Evolutionary conservation across 2,329 filamentous ascomycete species (phyloP).

Genomic region (Talaromyces sp.): DNA sequence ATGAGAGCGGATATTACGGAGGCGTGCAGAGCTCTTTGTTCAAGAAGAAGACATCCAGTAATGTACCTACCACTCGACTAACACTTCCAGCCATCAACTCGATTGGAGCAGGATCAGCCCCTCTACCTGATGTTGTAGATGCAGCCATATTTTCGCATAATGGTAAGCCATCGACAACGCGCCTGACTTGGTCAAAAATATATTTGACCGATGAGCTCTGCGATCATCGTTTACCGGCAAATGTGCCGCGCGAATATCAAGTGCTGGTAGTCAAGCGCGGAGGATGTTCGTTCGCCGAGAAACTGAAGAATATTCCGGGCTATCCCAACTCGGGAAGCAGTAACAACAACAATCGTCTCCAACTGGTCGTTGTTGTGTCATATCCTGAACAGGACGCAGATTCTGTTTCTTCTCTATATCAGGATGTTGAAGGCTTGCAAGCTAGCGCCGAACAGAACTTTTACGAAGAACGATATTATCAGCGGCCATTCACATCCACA

Average conservation of each 20-base stretch:
- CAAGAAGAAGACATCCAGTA: constrained; percentile 1
- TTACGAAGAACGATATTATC: constrained; percentile 7
- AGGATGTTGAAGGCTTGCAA: neutral
- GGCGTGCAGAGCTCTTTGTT: neutral
- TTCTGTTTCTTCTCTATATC: constrained; percentile 26
- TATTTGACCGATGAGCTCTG: constrained; percentile 70
- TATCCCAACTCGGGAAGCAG: constrained; percentile 57
- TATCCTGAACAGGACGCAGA: constrained; percentile 46
- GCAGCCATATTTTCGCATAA: constrained; percentile 36
- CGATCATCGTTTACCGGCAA: constrained; percentile 51
- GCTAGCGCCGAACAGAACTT: constrained; percentile 2
- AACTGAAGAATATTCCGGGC: constrained; percentile 78
- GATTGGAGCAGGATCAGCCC: constrained; percentile 58
- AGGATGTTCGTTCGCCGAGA: constrained; percentile 77
- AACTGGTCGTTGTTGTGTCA: constrained; percentile 76
- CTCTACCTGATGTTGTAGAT: constrained; percentile 64
- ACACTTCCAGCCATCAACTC: constrained; percentile 49
- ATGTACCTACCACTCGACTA: constrained; percentile 32
- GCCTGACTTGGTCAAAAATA: constrained; percentile 65
- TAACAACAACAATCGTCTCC: constrained; percentile 49
- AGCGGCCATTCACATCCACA: constrained; percentile 23
- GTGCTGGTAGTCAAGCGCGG: constrained; percentile 80
- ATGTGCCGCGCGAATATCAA: constrained; percentile 59
- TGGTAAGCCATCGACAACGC: constrained; percentile 40
- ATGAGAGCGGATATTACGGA: neutral